phyloP scores from a whole-genome alignment of 306 rosid species.

The Arachis hypogaea region DNA sequence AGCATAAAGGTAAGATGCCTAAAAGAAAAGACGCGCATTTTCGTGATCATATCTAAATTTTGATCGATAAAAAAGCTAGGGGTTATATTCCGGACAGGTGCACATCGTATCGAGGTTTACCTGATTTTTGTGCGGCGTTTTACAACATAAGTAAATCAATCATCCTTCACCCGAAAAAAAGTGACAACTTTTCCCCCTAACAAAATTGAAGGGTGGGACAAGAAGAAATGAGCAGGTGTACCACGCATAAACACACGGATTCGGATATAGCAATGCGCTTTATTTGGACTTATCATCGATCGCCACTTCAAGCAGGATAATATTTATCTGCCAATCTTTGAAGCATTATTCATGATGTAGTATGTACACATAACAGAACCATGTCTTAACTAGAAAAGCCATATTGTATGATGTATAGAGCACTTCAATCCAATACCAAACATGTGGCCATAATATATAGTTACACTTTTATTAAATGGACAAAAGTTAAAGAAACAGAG shows the following conservation, averaged over 20 bases:
- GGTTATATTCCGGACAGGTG: constrained; percentile 2
- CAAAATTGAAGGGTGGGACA: background rate
- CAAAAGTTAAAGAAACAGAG: too few species aligned
- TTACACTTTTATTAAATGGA: background rate
- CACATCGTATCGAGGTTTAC: background rate
- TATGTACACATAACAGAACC: too few species aligned
- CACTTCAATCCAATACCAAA: background rate
- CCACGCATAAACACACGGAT: constrained; percentile 1
- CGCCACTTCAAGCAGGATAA: too few species aligned
- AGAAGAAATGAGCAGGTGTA: background rate
- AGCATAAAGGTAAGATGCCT: constrained; percentile 12
- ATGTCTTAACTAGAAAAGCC: background rate
- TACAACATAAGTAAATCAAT: background rate
- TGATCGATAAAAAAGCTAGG: background rate
- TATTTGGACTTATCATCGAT: too few species aligned
- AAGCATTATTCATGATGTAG: too few species aligned
- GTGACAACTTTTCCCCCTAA: background rate
- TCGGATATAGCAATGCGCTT: background rate
- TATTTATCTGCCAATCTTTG: too few species aligned
- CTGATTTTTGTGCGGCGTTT: background rate
- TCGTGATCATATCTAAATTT: background rate
- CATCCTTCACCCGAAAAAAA: background rate
- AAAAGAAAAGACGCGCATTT: background rate
- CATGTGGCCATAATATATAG: too few species aligned
- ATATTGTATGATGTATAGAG: background rate